phyloP scores from a whole-genome alignment of 176 grass and related monocot species.

The Eleusine coracana region DNA sequence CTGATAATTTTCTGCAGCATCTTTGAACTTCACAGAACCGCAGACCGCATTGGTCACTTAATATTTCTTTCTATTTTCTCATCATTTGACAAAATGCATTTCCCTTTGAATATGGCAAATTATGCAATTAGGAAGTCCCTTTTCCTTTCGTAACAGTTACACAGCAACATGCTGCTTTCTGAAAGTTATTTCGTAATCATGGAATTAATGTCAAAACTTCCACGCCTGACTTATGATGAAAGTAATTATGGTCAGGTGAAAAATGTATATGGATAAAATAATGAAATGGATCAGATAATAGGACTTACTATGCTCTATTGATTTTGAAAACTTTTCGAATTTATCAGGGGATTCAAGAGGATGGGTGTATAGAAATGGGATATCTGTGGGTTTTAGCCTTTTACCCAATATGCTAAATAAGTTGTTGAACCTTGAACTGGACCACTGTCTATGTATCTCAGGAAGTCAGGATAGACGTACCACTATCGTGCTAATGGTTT shows the following conservation, averaged over 20 bases:
- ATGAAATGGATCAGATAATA: not conserved
- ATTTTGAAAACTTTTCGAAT: not conserved
- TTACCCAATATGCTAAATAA: not conserved
- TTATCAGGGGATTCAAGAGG: constrained; percentile 18
- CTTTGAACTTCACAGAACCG: not conserved
- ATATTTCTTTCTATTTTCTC: not conserved
- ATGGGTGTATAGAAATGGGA: constrained; percentile 14
- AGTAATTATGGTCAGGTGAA: not conserved
- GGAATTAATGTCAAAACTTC: not conserved
- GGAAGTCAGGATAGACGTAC: not conserved
- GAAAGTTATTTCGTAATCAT: not conserved
- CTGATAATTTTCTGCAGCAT: not conserved
- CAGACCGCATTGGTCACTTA: not conserved
- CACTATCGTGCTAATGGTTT: not conserved
- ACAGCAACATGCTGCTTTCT: not conserved
- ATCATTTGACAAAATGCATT: not conserved
- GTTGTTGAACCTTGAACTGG: not conserved
- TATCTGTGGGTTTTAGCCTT: not conserved
- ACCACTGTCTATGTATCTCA: not conserved
- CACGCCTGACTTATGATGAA: not conserved
- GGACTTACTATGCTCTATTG: not conserved
- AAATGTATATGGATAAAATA: not conserved
- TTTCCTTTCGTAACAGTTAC: not conserved
- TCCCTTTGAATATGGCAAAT: not conserved
- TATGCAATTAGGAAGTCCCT: not conserved